phyloP scores from a whole-genome alignment of 306 rosid genomes.

The Luffa acutangula region DNA sequence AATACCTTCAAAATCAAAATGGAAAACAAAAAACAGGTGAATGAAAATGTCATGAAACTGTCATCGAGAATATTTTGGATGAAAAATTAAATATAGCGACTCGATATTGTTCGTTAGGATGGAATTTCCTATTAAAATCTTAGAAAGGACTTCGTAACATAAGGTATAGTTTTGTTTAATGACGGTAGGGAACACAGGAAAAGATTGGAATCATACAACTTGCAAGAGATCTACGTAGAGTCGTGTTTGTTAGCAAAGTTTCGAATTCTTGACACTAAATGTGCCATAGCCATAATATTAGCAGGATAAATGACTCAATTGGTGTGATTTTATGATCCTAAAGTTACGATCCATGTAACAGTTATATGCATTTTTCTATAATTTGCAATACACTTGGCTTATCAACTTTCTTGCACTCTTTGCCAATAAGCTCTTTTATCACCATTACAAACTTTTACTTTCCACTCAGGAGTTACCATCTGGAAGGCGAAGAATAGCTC shows the following conservation, averaged over 20 bases:
- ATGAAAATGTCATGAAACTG: background rate
- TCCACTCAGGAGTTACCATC: conserved; percentile 42
- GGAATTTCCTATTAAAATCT: background rate
- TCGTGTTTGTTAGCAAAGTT: background rate
- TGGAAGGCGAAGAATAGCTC: conserved; percentile 76
- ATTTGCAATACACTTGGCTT: background rate
- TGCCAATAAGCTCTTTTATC: conserved; percentile 18
- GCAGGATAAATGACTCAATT: background rate
- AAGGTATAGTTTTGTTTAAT: background rate
- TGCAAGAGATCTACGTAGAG: background rate
- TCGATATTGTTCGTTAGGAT: background rate
- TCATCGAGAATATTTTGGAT: background rate
- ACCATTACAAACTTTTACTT: background rate
- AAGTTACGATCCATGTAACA: background rate
- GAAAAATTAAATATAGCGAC: background rate
- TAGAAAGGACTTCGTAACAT: background rate
- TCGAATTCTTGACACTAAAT: background rate
- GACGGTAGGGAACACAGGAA: background rate
- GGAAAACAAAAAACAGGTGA: background rate
- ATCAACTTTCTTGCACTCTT: background rate
- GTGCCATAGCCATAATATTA: background rate
- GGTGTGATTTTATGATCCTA: background rate
- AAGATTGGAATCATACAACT: background rate
- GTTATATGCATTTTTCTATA: background rate
- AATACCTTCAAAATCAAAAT: background rate